Conservation (phyloP, 108 stramenopile species). For the Skeletonema marinoi region DNA sequence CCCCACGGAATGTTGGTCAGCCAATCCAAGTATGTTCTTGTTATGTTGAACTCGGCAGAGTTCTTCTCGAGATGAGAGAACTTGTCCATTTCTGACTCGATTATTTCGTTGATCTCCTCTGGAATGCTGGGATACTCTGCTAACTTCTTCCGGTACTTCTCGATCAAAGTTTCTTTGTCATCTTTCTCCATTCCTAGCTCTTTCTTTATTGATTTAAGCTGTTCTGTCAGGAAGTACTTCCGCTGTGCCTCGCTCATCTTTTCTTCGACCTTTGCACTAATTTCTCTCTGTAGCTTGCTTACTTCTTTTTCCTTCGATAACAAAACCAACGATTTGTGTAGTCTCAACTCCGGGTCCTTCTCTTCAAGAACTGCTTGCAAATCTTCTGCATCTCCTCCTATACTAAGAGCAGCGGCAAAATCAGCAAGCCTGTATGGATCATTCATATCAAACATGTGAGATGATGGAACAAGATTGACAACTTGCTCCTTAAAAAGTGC, state of each 20-base stretch:
- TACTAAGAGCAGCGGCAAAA: conserved; percentile 89
- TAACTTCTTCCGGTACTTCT: conserved; percentile 88
- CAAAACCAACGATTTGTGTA: conserved; percentile 90
- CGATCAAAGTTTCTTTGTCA: conserved; percentile 93
- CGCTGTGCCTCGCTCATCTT: conserved; percentile 94
- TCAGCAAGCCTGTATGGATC: conserved; percentile 96
- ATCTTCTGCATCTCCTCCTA: conserved; percentile 85
- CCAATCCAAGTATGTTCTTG: conserved; percentile 97
- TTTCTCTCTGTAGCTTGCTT: conserved; percentile 92
- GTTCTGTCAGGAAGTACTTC: conserved; percentile 95
- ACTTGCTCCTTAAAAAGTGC: conserved; percentile 94
- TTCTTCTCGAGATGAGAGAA: conserved; percentile 92
- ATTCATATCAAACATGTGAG: conserved; percentile 80
- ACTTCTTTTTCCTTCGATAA: conserved; percentile 91
- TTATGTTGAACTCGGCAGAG: conserved; percentile 96
- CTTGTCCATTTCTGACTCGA: conserved; percentile 93
- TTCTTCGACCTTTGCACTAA: conserved; percentile 93
- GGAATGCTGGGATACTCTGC: conserved; percentile 71
- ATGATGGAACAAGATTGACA: conserved; percentile 51
- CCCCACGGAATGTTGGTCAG: conserved; percentile 95
- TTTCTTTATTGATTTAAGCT: conserved; percentile 98
- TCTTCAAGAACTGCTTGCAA: conserved; percentile 94
- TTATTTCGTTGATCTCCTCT: conserved; percentile 69
- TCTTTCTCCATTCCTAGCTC: conserved; percentile 99
- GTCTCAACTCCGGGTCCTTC: conserved; percentile 84